Evolutionary conservation across 208 protist species (phyloP), one percentile per base, ranked within the genome.

Genomic region (Trypanosoma platydactyli): DNA sequence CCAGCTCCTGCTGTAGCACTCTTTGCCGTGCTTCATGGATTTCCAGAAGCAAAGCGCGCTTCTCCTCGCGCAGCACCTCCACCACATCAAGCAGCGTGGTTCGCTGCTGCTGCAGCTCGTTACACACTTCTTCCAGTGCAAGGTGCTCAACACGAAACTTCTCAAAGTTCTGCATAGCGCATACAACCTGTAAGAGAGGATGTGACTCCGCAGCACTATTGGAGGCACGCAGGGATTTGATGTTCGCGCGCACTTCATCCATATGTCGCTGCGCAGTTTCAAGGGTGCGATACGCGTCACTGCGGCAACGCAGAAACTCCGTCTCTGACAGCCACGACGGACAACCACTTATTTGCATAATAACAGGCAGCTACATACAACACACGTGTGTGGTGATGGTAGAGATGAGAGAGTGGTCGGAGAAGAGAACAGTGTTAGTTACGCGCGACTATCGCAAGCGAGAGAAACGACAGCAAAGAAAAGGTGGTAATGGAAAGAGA

Each of bases 1-100:
- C 69, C 29, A 73, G 63, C 22, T 33, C 9, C 6, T 51, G 69
- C 38, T 73, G 57, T 25, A 57, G 30, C 15, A 75, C 40, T 22
- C 63, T 64, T 1, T 65, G 54, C 3, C 71, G 68, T 12, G 44
- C 42, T 7, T n/a, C 64, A 29, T 75, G 73, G 22, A 75, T 38
- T 40, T 75, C 69, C 20, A 38, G 12, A 27, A 73, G 69, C 24
- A 73, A 64, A 38, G 59, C 63, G 29, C 63, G 64, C 49, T 75
- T 75, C 33, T 75, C 69, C 40, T 41, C 53, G 33, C 69, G 61
- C 18, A 75, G 62, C 15, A 50, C 65, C 35, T 75, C 69, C 6
- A 40, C 25, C 16, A 75, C 64, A 38, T 73, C 46, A 7, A 72
- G 3, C 0, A 75, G 58, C 9, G 69, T 63, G 25, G 68, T 41